Percentiles rank a stretch among this genome's conserved stretches.
Evolutionary conservation across 305 asterid genomes (phyloP).

Genomic region (Fraxinus nigra): DNA sequence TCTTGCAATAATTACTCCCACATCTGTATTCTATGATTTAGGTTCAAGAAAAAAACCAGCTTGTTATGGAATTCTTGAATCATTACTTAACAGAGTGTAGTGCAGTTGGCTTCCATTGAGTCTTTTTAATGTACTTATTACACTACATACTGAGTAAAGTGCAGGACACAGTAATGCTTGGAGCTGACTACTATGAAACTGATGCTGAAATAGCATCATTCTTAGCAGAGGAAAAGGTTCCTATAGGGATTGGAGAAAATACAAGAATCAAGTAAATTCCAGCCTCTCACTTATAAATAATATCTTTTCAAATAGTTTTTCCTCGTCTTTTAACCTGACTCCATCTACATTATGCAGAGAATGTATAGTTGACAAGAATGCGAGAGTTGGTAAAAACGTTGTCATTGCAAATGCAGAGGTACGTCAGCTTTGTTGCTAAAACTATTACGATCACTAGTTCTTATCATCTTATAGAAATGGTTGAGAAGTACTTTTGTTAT

Average conservation of each 20-base stretch:
- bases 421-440: not conserved
- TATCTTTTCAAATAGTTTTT: not conserved
- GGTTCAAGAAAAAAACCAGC: not conserved
- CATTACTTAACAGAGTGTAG: not conserved
- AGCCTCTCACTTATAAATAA: constrained; percentile 11
- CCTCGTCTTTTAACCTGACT: constrained; percentile 19
- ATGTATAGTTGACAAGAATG: constrained; percentile 94
- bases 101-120: not conserved
- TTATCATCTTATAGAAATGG: not conserved
- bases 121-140: not conserved
- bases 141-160: not conserved
- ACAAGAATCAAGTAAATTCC: constrained; percentile 72
- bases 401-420: constrained; percentile 85
- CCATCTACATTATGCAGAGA: constrained; percentile 44
- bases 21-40: not conserved
- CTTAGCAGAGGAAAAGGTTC: constrained; percentile 80
- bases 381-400: constrained; percentile 82
- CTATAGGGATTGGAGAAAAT: constrained; percentile 87
- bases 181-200: constrained; percentile 90
- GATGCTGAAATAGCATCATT: constrained; percentile 64
- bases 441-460: not conserved
- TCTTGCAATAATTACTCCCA: not conserved
- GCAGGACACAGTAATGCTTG: constrained; percentile 94
- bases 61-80: not conserved
- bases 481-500: not conserved